These are phyloP conservation scores for Ceratocystis harringtonii DNA, from an alignment of 2,329 filamentous ascomycete species.

Conservation along the genomic window DNA sequence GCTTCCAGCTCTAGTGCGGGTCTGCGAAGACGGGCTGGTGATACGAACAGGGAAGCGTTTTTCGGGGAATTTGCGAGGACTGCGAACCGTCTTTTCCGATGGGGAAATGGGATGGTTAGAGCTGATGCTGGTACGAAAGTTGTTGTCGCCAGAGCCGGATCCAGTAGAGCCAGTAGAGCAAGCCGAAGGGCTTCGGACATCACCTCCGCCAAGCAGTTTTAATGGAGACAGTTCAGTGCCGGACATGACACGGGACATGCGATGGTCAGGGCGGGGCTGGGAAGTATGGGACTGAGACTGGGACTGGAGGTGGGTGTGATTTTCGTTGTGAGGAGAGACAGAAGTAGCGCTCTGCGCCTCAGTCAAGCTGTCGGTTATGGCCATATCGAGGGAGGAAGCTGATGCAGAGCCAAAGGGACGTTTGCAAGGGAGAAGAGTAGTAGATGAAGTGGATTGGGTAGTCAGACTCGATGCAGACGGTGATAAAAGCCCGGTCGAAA, in stretches of 20 bases:
- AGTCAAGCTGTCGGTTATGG: conserved; percentile 14
- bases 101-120: conserved; percentile 18
- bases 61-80: conserved; percentile 36
- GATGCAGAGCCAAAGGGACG: conserved; percentile 11
- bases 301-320: conserved; percentile 9
- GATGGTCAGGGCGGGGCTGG: conserved; percentile 6
- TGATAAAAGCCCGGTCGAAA: background rate
- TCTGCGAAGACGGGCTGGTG: conserved; percentile 23
- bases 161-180: conserved; percentile 21
- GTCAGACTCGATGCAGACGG: background rate
- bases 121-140: conserved; percentile 18
- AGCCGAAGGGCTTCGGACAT: conserved; percentile 18
- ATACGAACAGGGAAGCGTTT: conserved; percentile 48
- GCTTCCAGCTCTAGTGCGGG: conserved; percentile 15
- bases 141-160: conserved; percentile 15
- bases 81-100: conserved; percentile 25
- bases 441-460: conserved; percentile 3
- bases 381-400: conserved; percentile 1
- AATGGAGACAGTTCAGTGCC: conserved; percentile 43
- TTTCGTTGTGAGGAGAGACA: conserved; percentile 2
- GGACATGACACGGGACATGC: conserved; percentile 40
- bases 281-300: conserved; percentile 8
- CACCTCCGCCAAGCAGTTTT: conserved; percentile 34
- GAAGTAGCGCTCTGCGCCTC: conserved; percentile 6
- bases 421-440: conserved; percentile 13